Base-by-base conservation (phyloP, 2,329 filamentous ascomycete species). In the Xylariaceae sp. region DNA sequence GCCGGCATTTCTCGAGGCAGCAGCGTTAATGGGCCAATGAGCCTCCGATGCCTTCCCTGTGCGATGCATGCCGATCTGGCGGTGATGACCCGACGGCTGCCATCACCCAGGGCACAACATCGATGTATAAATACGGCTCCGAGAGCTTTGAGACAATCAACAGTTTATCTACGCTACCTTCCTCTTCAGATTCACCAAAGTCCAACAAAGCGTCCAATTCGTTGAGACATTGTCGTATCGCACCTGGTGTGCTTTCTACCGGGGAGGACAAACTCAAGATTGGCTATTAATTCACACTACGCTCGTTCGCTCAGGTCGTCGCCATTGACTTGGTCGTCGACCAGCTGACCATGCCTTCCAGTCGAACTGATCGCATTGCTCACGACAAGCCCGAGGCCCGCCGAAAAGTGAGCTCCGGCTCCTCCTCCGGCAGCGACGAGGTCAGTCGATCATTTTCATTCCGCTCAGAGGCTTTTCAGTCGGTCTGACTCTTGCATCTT, bases 321-420 rank as follows among this genome's bases (percentile, higher is more conserved):
- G 16, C 15, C 30, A n/a, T 36, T 45, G n/a, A 32, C 16, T 18
- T 21, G n/a, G 16, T 29, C 42, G 21, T 10, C 16, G 36, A 9
- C n/a, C 5, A 15, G n/a, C 16, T 18, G 13, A 50, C 22, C 44
- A 68, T 68, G 66, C 50, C 58, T 39, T 55, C 55, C 22, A 36
- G 51, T 48, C 61, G 56, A 61, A 29, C 53, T 48, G 36, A 46
- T 43, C 57, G 41, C 59, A 62, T 58, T 47, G 46, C 53, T 49
- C 30, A 58, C 39, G 52, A 59, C 49, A 60, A 61, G 41, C 44
- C 55, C 26, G 39, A 55, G 10, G 44, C 56, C 49, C 56, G 49
- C 19, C 60, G 65, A 47, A 61, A 62, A 39, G 58, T 61, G 47
- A 67, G 63, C 55, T 62, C 62, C 45, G 61, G 58, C 44, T 67